Conservation (phyloP, 2,329 filamentous ascomycete species). For the Diaporthe aspalathi region DNA sequence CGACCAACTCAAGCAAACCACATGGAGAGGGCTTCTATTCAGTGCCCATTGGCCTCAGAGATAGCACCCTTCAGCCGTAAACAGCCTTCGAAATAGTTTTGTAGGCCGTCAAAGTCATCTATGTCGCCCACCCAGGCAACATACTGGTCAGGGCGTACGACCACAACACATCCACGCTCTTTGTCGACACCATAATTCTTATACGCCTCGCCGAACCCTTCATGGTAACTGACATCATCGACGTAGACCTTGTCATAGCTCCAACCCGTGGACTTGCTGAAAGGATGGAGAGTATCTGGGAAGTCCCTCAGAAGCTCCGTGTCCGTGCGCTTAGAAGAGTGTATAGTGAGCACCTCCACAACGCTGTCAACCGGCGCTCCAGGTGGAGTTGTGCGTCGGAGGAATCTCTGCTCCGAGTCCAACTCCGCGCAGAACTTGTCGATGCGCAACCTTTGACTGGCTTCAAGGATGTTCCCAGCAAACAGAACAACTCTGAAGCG, state of each 20-base stretch:
- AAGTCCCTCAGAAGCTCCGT: constrained; percentile 63
- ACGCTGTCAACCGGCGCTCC: constrained; percentile 46
- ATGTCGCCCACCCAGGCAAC: constrained; percentile 59
- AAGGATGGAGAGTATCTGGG: constrained; percentile 60
- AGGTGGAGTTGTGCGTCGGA: constrained; percentile 52
- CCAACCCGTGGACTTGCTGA: constrained; percentile 60
- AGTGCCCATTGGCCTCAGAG: not conserved
- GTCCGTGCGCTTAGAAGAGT: constrained; percentile 62
- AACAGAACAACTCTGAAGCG: constrained; percentile 71
- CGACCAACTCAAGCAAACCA: not conserved
- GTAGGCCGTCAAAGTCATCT: constrained; percentile 50
- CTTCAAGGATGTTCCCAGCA: constrained; percentile 64
- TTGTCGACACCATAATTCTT: constrained; percentile 68
- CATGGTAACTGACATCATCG: constrained; percentile 65
- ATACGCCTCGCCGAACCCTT: constrained; percentile 64
- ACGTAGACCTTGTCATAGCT: constrained; percentile 68
- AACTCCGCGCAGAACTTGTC: constrained; percentile 60
- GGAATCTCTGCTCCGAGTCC: constrained; percentile 50
- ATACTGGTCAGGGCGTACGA: constrained; percentile 76
- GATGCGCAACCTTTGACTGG: constrained; percentile 57
- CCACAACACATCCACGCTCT: constrained; percentile 66
- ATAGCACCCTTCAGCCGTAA: constrained; percentile 18
- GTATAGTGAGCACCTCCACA: constrained; percentile 71
- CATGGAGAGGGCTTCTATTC: not conserved
- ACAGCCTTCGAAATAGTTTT: constrained; percentile 49